Evolutionary conservation across 2,329 filamentous ascomycete genomes (phyloP), one percentile per base, ranked within the genome.

Genomic region (Aspergillus sp.): DNA sequence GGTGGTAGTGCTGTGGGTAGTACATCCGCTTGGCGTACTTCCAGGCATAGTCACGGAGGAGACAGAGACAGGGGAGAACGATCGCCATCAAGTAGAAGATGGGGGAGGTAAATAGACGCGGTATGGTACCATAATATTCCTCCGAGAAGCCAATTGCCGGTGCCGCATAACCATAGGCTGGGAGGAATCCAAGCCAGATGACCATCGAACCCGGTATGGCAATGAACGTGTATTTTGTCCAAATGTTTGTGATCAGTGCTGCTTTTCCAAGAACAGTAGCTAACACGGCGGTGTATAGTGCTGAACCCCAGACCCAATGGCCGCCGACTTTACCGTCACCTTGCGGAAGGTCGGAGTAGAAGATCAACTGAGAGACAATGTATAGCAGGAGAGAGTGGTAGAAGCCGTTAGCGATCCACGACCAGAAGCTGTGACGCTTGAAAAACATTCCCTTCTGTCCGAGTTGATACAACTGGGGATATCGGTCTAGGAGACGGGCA

Each of bases 1-100:
- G 95, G 68, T 99, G 95, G 71, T 99, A 99, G 44, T 91, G 87
- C 77, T 97, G 90, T 20, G 95, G 95, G 66, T 88, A 89, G 79
- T 98, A 99, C 92, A 99, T 97, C 64, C 95, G 86, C 82, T 96
- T 97, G 61, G 86, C 87, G 68, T 98, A 99, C 81, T 99, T 99
- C 93, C 93, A 99, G 3, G 89, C 87, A 75, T 96, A 90, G 73
- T 99, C 95, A 68, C 95, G 84, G 51, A 93, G 76, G 50, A 99
- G 82, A 74, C 93, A 98, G 49, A 97, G 76, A 7, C 87, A 81
- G 0, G 93, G 90, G 41, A 99, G 78, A 5, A 89, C 86, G 12
- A 96, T 65, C n/a, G 86, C 87, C 84, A 97, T 93, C 11, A 95
- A 82, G 88, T 95, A 99, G 79, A 98, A 98, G 34, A 91, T 79